Percentiles rank a stretch among this genome's conserved stretches.
Evolutionary conservation across 441 rosid species (phyloP).

Genomic region (Viola pubescens): DNA sequence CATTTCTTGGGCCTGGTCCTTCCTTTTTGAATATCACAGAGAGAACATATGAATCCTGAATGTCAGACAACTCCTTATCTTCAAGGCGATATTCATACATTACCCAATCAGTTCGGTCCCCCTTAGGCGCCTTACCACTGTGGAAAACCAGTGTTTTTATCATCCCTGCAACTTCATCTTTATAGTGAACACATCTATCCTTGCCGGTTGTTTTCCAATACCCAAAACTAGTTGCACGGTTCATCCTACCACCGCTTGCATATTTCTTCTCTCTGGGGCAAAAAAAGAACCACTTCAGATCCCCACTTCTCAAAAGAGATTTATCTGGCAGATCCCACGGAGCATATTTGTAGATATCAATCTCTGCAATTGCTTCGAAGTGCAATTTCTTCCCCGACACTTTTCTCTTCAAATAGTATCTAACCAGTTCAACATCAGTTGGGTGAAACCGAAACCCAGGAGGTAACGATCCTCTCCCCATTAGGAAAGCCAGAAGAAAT

Average conservation of each 20-base stretch:
- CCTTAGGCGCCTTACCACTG: conserved; percentile 42
- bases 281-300: conserved; percentile 75
- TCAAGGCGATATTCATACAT: conserved; percentile 74
- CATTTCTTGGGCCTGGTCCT: conserved; percentile 77
- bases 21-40: conserved; percentile 59
- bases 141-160: conserved; percentile 64
- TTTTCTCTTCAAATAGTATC: conserved; percentile 56
- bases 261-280: conserved; percentile 66
- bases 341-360: conserved; percentile 50
- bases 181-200: conserved; percentile 42
- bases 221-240: conserved; percentile 52
- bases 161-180: conserved; percentile 45
- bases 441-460: conserved; percentile 91
- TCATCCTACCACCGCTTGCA: conserved; percentile 36
- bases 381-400: conserved; percentile 40
- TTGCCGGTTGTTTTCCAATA: conserved; percentile 83
- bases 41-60: conserved; percentile 53
- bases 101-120: conserved; percentile 73
- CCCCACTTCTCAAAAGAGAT: conserved; percentile 36
- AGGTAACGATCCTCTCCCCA: conserved; percentile 28
- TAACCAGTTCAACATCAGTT: conserved; percentile 57
- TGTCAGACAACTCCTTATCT: conserved; percentile 32
- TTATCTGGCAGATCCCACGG: conserved; percentile 47
- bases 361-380: conserved; percentile 44
- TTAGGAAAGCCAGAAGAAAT: conserved; percentile 4